phyloP scores from a whole-genome alignment of 139 green algal species.

The Micractinium sp. region DNA sequence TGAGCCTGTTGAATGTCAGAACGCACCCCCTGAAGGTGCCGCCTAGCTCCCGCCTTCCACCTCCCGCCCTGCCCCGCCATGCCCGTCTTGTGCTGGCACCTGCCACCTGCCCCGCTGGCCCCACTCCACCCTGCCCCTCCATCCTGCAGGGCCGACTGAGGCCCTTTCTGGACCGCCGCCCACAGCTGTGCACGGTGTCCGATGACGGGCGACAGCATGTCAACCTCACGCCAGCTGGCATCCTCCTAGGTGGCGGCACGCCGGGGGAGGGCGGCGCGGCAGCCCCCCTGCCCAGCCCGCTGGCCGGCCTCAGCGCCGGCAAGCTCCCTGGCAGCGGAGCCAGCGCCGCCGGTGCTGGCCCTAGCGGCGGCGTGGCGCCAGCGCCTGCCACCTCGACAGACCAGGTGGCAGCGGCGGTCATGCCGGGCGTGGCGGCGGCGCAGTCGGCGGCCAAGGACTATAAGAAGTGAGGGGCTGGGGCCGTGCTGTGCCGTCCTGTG shows the following conservation, averaged over 20 bases:
- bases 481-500: no score
- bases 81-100: no score
- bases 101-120: neutral
- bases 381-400: neutral
- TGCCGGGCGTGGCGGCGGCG: constrained; percentile 21
- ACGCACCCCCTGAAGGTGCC: no score
- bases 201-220: constrained; percentile 29
- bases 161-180: constrained; percentile 17
- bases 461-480: constrained; percentile 15
- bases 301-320: neutral
- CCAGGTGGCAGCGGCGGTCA: constrained; percentile 14
- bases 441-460: constrained; percentile 19
- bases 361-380: neutral
- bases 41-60: neutral
- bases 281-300: neutral
- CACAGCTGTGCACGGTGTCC: constrained; percentile 4
- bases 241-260: constrained; percentile 5
- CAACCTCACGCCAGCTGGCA: constrained; percentile 12
- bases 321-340: neutral
- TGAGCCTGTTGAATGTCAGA: no score
- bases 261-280: neutral
- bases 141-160: constrained; percentile 4
- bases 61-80: neutral
- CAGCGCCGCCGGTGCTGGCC: neutral
- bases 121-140: neutral